Base-by-base conservation (phyloP, 805 yeast species). In the Clavispora fructus region DNA sequence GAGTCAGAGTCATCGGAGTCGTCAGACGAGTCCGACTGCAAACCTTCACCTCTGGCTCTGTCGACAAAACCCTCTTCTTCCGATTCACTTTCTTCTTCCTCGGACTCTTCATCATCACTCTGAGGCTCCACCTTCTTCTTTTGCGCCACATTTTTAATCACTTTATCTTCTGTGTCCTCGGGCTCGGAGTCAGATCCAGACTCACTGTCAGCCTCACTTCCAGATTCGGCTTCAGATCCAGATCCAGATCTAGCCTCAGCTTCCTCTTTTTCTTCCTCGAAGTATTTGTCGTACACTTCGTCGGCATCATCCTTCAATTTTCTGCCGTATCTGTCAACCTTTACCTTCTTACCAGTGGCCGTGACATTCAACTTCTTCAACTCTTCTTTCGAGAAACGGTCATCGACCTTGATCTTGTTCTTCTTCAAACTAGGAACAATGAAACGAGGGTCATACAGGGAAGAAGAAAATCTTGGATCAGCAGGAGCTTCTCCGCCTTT, bases 391-490 rank as follows among this genome's bases (percentile, higher is more conserved):
- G 73, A 67, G 67, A 94, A 94, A 65, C 99, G 80, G 47, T 81
- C 85, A 66, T 94, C 99, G 23, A 94, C 74, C 55, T 86, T 81
- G 33, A 89, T 85, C 61, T 85, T 86, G 50, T 82, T 68, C 46
- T 83, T 81, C 55, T 80, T 82, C 62, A 75, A 76, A 58, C 75
- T 83, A 2, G 96, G 91, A 25, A 80, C 68, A 49, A 79, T 83
- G 69, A 92, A 94, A 52, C 96, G 75, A 4, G 98, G 98, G 65
- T 94, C 99, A 53, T 77, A 79, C 56, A 85, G 88, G 7, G 92
- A 85, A 8, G 82, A 72, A 8, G 85, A 68, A 64, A 92, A 92
- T 62, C 98, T 79, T 23, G 83, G 77, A 68, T 94, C 98, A 3
- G 65, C 58, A 2, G 83, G 76, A 6, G 75, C 6, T 74, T 68